Evolutionary conservation across 305 asterid species (phyloP).

Genomic region (Lippia alba): DNA sequence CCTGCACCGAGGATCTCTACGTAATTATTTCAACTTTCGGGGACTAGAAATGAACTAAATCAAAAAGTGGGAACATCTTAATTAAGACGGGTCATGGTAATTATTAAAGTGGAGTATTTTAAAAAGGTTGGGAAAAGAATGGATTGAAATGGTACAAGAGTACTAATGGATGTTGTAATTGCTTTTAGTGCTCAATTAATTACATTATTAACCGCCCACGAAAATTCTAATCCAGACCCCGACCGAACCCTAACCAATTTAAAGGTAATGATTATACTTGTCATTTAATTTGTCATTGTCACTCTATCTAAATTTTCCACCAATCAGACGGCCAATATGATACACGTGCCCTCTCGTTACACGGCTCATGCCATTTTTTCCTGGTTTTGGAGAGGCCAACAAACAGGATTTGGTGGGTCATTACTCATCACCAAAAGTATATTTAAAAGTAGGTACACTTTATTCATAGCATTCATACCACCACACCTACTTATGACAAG

Average conservation of each 20-base stretch:
- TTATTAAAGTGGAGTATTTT: conserved; percentile 13
- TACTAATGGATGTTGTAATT: conserved; percentile 13
- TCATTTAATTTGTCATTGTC: too few species aligned
- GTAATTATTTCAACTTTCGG: background rate
- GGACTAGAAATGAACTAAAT: conserved; percentile 13
- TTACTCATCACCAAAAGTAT: conserved; percentile 5
- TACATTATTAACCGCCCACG: conserved; percentile 7
- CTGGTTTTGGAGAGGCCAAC: conserved; percentile 42
- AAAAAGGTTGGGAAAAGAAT: conserved; percentile 15
- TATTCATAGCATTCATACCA: background rate
- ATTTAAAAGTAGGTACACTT: conserved; percentile 18
- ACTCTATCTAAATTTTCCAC: too few species aligned
- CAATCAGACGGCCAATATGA: too few species aligned
- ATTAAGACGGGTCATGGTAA: conserved; percentile 8
- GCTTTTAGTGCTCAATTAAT: conserved; percentile 34
- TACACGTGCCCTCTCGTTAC: too few species aligned
- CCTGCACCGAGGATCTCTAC: conserved; percentile 52
- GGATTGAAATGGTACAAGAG: conserved; percentile 9
- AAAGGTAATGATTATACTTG: too few species aligned
- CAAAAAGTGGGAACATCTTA: conserved; percentile 10
- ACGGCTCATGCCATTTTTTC: conserved; percentile 36
- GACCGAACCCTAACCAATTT: background rate
- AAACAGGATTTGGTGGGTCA: conserved; percentile 56
- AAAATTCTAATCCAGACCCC: conserved; percentile 10
- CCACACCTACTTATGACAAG: conserved; percentile 26